phyloP scores from a whole-genome alignment of 495 filamentous ascomycete genomes.

The Trypethelium eluteriae region DNA sequence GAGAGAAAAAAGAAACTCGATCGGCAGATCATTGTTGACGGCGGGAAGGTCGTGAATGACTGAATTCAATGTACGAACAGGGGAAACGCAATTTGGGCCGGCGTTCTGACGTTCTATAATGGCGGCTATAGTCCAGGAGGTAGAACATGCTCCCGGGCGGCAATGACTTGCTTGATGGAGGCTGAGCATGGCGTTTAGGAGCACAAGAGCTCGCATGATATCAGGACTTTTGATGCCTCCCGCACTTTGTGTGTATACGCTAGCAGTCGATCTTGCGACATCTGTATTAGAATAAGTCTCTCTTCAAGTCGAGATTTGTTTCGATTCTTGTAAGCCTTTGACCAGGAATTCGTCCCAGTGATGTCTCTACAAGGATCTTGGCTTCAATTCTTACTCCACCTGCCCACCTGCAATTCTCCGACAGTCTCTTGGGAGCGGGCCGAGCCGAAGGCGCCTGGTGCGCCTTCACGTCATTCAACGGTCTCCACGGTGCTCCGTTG shows the following conservation, averaged over 20 bases:
- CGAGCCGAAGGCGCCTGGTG: not conserved
- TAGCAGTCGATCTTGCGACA: not conserved
- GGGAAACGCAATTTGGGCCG: not conserved
- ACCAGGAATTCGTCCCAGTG: no score
- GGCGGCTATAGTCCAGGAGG: not conserved
- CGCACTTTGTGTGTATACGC: not conserved
- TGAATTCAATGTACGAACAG: not conserved
- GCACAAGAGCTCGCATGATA: not conserved
- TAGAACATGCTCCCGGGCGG: not conserved
- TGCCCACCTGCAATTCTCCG: not conserved
- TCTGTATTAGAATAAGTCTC: not conserved
- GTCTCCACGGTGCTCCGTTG: not conserved
- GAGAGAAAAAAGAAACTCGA: slow-evolving; percentile 65
- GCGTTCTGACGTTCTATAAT: not conserved
- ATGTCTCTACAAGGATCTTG: no score
- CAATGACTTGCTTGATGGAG: not conserved
- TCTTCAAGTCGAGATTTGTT: not conserved
- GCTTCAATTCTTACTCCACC: no score
- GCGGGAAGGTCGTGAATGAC: slow-evolving; percentile 50
- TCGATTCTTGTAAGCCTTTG: no score
- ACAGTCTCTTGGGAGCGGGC: not conserved
- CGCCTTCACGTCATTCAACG: not conserved
- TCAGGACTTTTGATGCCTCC: not conserved
- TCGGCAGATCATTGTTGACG: slow-evolving; percentile 81
- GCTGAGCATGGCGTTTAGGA: slow-evolving; percentile 1